Conservation (phyloP, 2,329 filamentous ascomycete genomes). For the Dactylellina parvicollis region DNA sequence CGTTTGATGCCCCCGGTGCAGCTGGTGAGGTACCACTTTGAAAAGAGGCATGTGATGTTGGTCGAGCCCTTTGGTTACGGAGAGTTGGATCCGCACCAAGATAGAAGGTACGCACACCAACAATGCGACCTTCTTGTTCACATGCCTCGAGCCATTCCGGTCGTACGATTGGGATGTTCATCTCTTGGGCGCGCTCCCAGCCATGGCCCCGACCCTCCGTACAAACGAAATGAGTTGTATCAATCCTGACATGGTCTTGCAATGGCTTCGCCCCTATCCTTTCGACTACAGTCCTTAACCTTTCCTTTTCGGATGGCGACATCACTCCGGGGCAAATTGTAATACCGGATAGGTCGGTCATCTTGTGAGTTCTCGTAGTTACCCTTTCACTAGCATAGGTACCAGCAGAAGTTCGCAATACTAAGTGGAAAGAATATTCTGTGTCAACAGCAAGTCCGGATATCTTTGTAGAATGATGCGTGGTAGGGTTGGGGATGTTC, state of each 20-base stretch:
- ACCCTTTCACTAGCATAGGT: slow-evolving; percentile 86
- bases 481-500: slow-evolving; percentile 85
- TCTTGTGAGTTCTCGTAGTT: slow-evolving; percentile 91
- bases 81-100: slow-evolving; percentile 75
- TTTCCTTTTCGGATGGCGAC: slow-evolving; percentile 74
- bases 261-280: slow-evolving; percentile 87
- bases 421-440: slow-evolving; percentile 92
- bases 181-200: slow-evolving; percentile 97
- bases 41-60: slow-evolving; percentile 24
- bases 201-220: slow-evolving; percentile 87
- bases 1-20: neutral
- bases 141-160: slow-evolving; percentile 99
- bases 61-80: slow-evolving; percentile 32
- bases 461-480: slow-evolving; percentile 96
- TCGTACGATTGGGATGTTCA: slow-evolving; percentile 95
- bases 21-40: slow-evolving; percentile 9
- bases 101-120: slow-evolving; percentile 95
- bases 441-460: slow-evolving; percentile 95
- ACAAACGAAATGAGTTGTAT: slow-evolving; percentile 98
- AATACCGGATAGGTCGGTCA: slow-evolving; percentile 95
- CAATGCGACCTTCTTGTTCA: slow-evolving; percentile 88
- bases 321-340: slow-evolving; percentile 92
- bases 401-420: slow-evolving; percentile 88
- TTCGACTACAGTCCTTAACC: slow-evolving; percentile 78
- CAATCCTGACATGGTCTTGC: slow-evolving; percentile 88